phyloP scores from a whole-genome alignment of 1,284 basidiomycete species.

The Apiotrichum montevideense region DNA sequence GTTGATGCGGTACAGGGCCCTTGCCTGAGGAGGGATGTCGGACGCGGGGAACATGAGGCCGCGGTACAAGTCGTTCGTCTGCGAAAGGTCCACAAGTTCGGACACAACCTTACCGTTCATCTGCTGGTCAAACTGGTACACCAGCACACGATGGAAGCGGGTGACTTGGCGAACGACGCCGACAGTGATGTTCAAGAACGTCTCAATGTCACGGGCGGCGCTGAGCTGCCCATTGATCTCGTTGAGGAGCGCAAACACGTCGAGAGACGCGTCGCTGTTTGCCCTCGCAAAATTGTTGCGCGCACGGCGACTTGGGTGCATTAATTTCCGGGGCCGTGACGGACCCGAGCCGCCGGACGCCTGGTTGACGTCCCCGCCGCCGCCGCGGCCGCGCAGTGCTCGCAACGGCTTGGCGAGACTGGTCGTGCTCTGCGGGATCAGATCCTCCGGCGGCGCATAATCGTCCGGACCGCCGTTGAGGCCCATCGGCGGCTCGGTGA shows the following conservation, averaged over 20 bases:
- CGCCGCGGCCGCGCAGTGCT: constrained; percentile 56
- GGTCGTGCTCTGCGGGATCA: constrained; percentile 69
- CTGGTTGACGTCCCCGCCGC: not conserved
- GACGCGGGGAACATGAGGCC: constrained; percentile 53
- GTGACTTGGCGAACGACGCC: constrained; percentile 77
- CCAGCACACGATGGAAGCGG: constrained; percentile 76
- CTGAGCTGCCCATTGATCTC: constrained; percentile 82
- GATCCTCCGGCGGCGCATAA: constrained; percentile 52
- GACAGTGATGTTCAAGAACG: constrained; percentile 69
- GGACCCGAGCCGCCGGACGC: too few species aligned
- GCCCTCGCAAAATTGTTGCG: not conserved
- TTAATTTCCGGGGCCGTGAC: too few species aligned
- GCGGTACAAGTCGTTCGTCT: constrained; percentile 70
- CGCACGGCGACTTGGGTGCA: too few species aligned
- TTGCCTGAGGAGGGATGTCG: constrained; percentile 57
- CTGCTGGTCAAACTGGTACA: constrained; percentile 62
- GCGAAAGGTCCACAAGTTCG: constrained; percentile 75
- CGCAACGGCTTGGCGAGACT: constrained; percentile 65
- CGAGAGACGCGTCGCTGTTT: constrained; percentile 56
- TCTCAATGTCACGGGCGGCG: constrained; percentile 61
- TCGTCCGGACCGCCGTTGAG: constrained; percentile 32
- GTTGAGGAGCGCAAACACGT: constrained; percentile 70
- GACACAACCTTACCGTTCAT: constrained; percentile 66
- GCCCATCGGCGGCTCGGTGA: constrained; percentile 22
- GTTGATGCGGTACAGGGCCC: constrained; percentile 57